Percentiles rank a stretch among this genome's conserved stretches.
These are phyloP conservation scores for Mycena vulgaris DNA, from an alignment of 768 basidiomycete genomes.

Conservation along the genomic window DNA sequence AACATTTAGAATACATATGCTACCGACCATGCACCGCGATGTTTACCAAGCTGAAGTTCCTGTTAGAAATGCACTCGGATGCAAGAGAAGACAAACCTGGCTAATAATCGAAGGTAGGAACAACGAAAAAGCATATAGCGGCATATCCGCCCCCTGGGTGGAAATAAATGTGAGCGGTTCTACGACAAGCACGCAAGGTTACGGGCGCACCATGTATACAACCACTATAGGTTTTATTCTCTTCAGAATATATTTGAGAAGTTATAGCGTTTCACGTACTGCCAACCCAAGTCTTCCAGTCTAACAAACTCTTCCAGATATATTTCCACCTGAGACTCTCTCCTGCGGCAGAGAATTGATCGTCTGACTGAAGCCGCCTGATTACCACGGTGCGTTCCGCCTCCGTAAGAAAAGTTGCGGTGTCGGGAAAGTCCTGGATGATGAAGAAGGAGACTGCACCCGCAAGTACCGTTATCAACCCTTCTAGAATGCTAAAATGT, in stretches of 20 bases:
- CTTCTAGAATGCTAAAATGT: slow-evolving; percentile 61
- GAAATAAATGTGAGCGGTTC: not conserved
- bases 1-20: slow-evolving; percentile 6
- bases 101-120: slow-evolving; percentile 88
- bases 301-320: slow-evolving; percentile 70
- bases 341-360: slow-evolving; percentile 82
- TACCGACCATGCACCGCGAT: not conserved
- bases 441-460: slow-evolving; percentile 80
- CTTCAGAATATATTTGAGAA: not conserved
- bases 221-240: slow-evolving; percentile 53
- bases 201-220: slow-evolving; percentile 55
- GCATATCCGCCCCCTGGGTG: slow-evolving; percentile 58
- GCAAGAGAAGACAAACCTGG: slow-evolving; percentile 58
- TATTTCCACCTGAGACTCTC: slow-evolving; percentile 73
- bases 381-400: slow-evolving; percentile 78
- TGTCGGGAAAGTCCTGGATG: slow-evolving; percentile 88
- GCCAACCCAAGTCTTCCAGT: slow-evolving; percentile 82
- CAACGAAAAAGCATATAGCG: slow-evolving; percentile 76
- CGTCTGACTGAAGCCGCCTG: slow-evolving; percentile 74
- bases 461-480: slow-evolving; percentile 77
- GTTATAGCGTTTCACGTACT: slow-evolving; percentile 32
- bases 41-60: slow-evolving; percentile 56
- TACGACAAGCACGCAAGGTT: slow-evolving; percentile 47
- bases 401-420: slow-evolving; percentile 83
- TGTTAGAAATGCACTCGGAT: slow-evolving; percentile 10